phyloP scores from a whole-genome alignment of 805 yeast species.

The Limtongia smithiae region DNA sequence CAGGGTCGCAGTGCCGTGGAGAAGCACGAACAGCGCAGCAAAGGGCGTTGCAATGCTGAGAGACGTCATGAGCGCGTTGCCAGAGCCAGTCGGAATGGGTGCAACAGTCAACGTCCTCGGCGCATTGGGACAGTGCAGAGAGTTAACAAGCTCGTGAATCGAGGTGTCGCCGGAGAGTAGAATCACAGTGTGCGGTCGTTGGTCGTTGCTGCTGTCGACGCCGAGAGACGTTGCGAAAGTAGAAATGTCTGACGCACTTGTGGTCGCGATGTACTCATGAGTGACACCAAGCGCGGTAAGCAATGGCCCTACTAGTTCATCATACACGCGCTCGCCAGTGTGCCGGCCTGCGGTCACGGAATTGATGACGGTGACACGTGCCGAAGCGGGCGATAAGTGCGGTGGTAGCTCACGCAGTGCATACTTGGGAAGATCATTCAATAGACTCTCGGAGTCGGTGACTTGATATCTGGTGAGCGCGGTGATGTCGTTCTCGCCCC shows the following conservation, averaged over 20 bases:
- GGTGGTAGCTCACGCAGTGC: constrained; percentile 6
- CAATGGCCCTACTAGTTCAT: constrained; percentile 36
- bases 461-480: no score
- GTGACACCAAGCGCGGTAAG: constrained; percentile 35
- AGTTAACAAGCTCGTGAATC: constrained; percentile 69
- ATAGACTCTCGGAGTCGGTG: no score
- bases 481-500: no score
- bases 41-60: constrained; percentile 42
- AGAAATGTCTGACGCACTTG: constrained; percentile 32
- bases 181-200: constrained; percentile 43
- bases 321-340: constrained; percentile 33
- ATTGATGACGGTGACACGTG: constrained; percentile 37
- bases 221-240: constrained; percentile 36
- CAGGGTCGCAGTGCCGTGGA: constrained; percentile 15
- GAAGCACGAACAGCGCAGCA: constrained; percentile 5
- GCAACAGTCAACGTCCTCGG: constrained; percentile 19
- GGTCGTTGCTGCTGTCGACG: constrained; percentile 1
- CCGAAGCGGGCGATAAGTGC: constrained; percentile 3
- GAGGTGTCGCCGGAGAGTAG: constrained; percentile 87
- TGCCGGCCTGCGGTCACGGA: constrained; percentile 36
- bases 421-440: not conserved
- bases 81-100: constrained; percentile 76
- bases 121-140: constrained; percentile 31
- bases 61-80: constrained; percentile 74
- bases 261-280: constrained; percentile 40